A percentile compares a stretch with the other conserved stretches of the same genome.
Conservation (phyloP, 83 land plant species). For the Diphasiastrum complanatum region DNA sequence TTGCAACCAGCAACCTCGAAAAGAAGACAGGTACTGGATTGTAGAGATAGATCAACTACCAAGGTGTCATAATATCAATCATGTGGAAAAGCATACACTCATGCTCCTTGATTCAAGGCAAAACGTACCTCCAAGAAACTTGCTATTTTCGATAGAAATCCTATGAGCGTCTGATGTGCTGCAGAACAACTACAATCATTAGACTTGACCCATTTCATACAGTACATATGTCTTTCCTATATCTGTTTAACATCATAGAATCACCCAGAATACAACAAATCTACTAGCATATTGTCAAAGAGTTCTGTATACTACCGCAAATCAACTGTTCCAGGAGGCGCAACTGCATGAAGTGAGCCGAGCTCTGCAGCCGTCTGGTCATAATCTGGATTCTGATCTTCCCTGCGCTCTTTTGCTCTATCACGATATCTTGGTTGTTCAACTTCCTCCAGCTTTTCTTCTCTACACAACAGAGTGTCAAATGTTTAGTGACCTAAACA, state of each 20-base stretch:
- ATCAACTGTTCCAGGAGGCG: conserved; percentile 96
- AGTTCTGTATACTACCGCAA: conserved; percentile 38
- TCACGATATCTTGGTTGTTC: conserved; percentile 88
- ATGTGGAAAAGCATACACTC: background rate
- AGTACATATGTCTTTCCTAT: too few species aligned
- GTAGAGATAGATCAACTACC: too few species aligned
- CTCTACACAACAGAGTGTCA: too few species aligned
- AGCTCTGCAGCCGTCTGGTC: conserved; percentile 63
- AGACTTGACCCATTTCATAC: too few species aligned
- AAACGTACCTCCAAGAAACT: conserved; percentile 96
- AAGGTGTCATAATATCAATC: background rate
- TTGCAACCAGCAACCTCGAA: background rate
- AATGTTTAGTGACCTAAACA: too few species aligned
- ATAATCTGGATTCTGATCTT: conserved; percentile 98
- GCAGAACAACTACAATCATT: conserved; percentile 23
- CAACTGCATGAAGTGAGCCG: conserved; percentile 89
- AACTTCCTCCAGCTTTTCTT: conserved; percentile 70
- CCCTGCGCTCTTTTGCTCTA: conserved; percentile 96
- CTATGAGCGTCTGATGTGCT: conserved; percentile 81
- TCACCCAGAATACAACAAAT: background rate
- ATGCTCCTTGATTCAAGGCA: too few species aligned
- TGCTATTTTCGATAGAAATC: conserved; percentile 96
- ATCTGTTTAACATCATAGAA: too few species aligned
- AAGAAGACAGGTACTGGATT: too few species aligned
- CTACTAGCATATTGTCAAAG: background rate